Evolutionary conservation across 805 yeast genomes (phyloP).

Genomic region (Priceomyces medius): DNA sequence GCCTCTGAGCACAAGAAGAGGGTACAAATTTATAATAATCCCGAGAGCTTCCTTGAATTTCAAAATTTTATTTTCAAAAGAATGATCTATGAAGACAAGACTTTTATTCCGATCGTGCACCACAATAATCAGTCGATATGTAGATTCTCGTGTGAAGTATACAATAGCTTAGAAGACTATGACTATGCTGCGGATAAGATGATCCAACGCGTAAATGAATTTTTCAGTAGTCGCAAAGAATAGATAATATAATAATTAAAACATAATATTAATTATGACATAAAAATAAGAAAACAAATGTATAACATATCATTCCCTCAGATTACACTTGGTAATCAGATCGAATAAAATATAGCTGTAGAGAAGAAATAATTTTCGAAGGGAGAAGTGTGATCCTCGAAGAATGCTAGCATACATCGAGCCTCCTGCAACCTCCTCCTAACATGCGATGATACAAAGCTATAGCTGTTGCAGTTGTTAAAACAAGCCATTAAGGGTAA

Average conservation of each 20-base stretch:
- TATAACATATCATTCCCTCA: no score
- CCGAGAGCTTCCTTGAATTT: background rate
- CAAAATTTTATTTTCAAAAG: conserved; percentile 1
- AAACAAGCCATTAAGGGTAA: no score
- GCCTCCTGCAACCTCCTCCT: no score
- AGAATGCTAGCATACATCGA: no score
- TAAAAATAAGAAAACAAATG: no score
- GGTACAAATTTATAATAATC: conserved; percentile 10
- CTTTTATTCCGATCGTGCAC: conserved; percentile 46
- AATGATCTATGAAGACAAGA: conserved; percentile 28
- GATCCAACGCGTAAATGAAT: conserved; percentile 16
- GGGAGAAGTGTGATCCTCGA: no score
- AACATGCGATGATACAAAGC: no score
- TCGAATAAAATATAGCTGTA: no score
- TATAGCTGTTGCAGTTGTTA: no score
- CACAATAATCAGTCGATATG: conserved; percentile 33
- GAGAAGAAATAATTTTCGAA: no score
- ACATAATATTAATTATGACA: no score
- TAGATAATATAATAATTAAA: background rate
- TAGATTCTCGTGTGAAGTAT: conserved; percentile 62
- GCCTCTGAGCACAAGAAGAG: conserved; percentile 21
- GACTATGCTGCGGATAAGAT: conserved; percentile 44
- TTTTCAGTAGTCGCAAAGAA: background rate
- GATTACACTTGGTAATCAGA: no score
- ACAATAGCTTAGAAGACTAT: conserved; percentile 57